A percentile compares a stretch with the other conserved stretches of the same genome.
Conservation (phyloP, 306 rosid species). For the Malus domestica region DNA sequence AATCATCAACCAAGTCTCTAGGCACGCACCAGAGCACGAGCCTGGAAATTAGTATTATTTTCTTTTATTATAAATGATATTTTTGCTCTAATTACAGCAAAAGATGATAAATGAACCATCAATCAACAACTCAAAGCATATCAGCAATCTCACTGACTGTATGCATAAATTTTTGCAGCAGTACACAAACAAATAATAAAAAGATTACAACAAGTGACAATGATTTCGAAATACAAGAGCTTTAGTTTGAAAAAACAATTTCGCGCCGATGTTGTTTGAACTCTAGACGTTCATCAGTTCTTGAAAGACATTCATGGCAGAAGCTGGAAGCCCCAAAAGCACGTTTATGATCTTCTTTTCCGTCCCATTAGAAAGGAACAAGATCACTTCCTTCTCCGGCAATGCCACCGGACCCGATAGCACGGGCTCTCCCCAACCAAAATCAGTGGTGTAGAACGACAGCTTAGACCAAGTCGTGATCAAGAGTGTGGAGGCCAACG, state of each 20-base stretch:
- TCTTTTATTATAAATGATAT: no score
- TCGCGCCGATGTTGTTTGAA: not conserved
- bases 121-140: not conserved
- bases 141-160: not conserved
- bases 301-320: constrained; percentile 59
- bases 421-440: constrained; percentile 84
- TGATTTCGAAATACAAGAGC: not conserved
- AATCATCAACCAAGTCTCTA: no score
- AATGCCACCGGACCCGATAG: constrained; percentile 67
- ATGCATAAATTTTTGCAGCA: not conserved
- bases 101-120: not conserved
- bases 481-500: constrained; percentile 54
- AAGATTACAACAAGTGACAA: not conserved
- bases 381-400: constrained; percentile 57
- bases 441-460: constrained; percentile 53
- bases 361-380: constrained; percentile 49
- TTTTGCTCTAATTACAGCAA: not conserved
- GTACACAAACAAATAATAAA: not conserved
- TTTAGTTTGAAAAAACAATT: not conserved
- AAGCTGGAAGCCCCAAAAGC: constrained; percentile 66
- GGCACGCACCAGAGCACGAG: no score
- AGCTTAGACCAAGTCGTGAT: constrained; percentile 74
- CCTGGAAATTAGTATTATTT: no score
- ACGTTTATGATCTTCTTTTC: constrained; percentile 52
- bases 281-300: constrained; percentile 20